phyloP scores from a whole-genome alignment of 768 basidiomycete species.

The Leucosporidium creatinivorum region DNA sequence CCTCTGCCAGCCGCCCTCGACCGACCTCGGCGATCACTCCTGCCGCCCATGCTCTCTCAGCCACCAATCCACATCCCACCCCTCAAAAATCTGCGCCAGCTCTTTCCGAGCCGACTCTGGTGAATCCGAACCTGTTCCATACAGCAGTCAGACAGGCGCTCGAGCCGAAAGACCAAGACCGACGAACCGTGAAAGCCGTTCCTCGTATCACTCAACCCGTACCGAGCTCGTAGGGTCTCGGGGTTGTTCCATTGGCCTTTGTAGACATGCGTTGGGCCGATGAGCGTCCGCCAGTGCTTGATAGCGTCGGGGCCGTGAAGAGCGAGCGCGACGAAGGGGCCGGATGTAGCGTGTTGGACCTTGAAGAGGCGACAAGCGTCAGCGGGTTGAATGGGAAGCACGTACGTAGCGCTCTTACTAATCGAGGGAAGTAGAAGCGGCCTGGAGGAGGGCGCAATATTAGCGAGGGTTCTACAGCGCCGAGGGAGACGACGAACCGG shows the following conservation, averaged over 20 bases:
- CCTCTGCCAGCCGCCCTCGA: no score
- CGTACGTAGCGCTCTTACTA: neutral
- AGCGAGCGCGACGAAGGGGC: slow-evolving; percentile 34
- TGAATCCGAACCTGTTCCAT: slow-evolving; percentile 22
- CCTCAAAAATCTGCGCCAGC: slow-evolving; percentile 30
- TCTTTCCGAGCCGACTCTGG: slow-evolving; percentile 28
- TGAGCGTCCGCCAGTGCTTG: slow-evolving; percentile 26
- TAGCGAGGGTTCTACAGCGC: neutral
- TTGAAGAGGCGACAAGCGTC: neutral
- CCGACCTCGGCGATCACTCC: no score
- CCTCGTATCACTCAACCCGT: slow-evolving; percentile 33
- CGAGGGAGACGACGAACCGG: slow-evolving; percentile 10
- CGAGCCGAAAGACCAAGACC: neutral
- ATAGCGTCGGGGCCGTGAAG: slow-evolving; percentile 32
- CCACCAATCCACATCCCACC: slow-evolving; percentile 25
- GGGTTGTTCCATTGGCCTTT: slow-evolving; percentile 31
- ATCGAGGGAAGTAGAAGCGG: slow-evolving; percentile 36
- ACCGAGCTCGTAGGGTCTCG: slow-evolving; percentile 29
- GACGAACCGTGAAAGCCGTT: slow-evolving; percentile 36
- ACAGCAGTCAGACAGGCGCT: neutral
- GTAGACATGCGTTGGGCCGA: slow-evolving; percentile 36
- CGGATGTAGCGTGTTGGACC: slow-evolving; percentile 32
- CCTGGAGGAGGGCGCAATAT: slow-evolving; percentile 4
- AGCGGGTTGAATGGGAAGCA: neutral
- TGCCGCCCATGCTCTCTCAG: slow-evolving; percentile 12